Evolutionary conservation across 2,329 filamentous ascomycete species (phyloP).

Genomic region (Amauroascus niger): DNA sequence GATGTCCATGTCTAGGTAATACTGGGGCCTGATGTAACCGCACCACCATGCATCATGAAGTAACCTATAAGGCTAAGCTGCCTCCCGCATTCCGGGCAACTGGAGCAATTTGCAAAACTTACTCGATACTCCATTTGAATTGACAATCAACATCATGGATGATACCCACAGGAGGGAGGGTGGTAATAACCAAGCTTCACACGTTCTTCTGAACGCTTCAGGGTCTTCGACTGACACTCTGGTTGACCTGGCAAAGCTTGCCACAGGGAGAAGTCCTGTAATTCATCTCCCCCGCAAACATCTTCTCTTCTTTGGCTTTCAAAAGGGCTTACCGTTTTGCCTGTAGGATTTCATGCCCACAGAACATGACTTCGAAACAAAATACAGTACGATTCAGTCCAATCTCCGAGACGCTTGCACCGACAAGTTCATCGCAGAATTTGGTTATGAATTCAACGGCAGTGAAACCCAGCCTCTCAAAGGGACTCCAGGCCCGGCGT

Average conservation of each 20-base stretch:
- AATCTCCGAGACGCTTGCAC: background rate
- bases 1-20: background rate
- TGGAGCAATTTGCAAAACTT: background rate
- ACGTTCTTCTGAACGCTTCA: background rate
- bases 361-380: background rate
- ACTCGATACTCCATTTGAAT: background rate
- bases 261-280: background rate
- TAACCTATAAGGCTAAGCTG: background rate
- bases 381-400: background rate
- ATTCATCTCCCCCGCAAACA: too few relatives aligned
- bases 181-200: background rate
- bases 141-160: background rate
- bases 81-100: background rate
- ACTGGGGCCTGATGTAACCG: background rate
- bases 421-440: background rate
- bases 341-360: background rate
- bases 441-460: background rate
- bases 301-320: too few relatives aligned
- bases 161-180: background rate
- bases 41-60: background rate
- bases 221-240: background rate
- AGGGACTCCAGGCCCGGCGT: background rate
- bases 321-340: background rate
- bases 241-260: background rate
- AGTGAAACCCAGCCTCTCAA: background rate